Percentiles rank a stretch among this genome's conserved stretches.
These are phyloP conservation scores for Debaryomyces coudertii DNA, from an alignment of 1,139 yeast species.

Conservation along the genomic window DNA sequence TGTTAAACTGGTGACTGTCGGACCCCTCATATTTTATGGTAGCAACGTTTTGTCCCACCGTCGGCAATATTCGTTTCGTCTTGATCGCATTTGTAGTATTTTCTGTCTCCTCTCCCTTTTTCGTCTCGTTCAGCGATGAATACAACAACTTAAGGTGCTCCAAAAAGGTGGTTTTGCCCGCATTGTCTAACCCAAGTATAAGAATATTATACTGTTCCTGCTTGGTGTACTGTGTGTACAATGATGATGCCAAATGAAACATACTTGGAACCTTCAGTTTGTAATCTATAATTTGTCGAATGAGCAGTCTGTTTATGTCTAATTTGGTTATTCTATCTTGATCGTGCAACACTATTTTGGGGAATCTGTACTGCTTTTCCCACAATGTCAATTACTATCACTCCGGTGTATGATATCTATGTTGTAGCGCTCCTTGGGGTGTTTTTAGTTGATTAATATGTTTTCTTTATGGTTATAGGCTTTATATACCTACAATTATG, in stretches of 20 bases:
- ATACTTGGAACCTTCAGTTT: slow-evolving; percentile 19
- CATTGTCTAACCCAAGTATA: slow-evolving; percentile 90
- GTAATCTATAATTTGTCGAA: not conserved
- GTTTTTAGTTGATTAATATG: not conserved
- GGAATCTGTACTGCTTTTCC: not conserved
- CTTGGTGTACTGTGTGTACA: slow-evolving; percentile 51
- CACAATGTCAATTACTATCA: not conserved
- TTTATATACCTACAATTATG: slow-evolving; percentile 3
- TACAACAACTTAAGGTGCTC: slow-evolving; percentile 49
- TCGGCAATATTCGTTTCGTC: slow-evolving; percentile 47
- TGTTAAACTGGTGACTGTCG: slow-evolving; percentile 42
- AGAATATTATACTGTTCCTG: slow-evolving; percentile 60
- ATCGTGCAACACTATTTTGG: not conserved
- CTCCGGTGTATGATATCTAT: slow-evolving; percentile 1
- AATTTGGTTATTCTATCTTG: not conserved
- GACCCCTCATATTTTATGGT: slow-evolving; percentile 43
- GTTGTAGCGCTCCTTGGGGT: not conserved
- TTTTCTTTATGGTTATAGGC: not conserved
- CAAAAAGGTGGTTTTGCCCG: slow-evolving; percentile 79
- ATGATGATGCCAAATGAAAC: slow-evolving; percentile 52
- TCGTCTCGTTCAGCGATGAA: slow-evolving; percentile 30
- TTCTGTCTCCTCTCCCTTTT: slow-evolving; percentile 18
- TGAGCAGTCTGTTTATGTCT: not conserved
- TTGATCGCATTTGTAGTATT: slow-evolving; percentile 33
- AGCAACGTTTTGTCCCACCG: slow-evolving; percentile 66